phyloP scores from a whole-genome alignment of 1,284 basidiomycete species.

The Boletus smithii region DNA sequence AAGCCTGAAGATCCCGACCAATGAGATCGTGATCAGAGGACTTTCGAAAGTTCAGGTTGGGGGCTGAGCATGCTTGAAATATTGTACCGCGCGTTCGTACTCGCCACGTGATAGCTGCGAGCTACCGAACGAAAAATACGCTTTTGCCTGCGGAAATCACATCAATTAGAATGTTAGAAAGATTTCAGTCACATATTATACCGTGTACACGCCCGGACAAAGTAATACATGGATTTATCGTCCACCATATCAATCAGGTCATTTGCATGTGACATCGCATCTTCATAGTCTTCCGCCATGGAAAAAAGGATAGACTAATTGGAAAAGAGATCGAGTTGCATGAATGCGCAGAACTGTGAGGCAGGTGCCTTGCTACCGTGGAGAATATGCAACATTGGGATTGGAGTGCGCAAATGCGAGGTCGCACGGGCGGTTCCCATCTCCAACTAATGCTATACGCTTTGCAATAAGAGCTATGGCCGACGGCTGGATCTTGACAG shows the following conservation, averaged over 20 bases:
- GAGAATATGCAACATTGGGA: neutral
- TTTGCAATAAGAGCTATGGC: constrained; percentile 6
- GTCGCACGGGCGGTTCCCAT: neutral
- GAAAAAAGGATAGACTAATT: constrained; percentile 2
- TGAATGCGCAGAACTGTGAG: neutral
- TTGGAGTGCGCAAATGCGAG: neutral
- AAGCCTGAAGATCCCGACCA: neutral
- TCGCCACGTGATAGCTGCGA: neutral
- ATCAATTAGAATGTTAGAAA: neutral
- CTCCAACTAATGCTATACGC: constrained; percentile 4
- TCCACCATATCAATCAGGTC: neutral
- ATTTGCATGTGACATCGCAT: neutral
- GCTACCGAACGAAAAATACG: constrained; percentile 1
- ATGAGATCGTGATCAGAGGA: constrained; percentile 2
- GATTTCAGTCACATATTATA: neutral
- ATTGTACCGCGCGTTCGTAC: constrained; percentile 1
- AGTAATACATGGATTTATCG: neutral
- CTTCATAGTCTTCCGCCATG: neutral
- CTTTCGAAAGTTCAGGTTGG: neutral
- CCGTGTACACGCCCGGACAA: neutral
- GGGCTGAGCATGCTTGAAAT: neutral
- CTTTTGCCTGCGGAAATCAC: neutral
- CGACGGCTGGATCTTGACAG: constrained; percentile 4
- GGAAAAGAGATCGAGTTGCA: neutral
- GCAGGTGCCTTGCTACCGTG: constrained; percentile 1